Percentiles rank a stretch among this genome's conserved stretches.
These are phyloP conservation scores for Botrytis deweyae DNA, from an alignment of 2,329 filamentous ascomycete species.

Conservation along the genomic window DNA sequence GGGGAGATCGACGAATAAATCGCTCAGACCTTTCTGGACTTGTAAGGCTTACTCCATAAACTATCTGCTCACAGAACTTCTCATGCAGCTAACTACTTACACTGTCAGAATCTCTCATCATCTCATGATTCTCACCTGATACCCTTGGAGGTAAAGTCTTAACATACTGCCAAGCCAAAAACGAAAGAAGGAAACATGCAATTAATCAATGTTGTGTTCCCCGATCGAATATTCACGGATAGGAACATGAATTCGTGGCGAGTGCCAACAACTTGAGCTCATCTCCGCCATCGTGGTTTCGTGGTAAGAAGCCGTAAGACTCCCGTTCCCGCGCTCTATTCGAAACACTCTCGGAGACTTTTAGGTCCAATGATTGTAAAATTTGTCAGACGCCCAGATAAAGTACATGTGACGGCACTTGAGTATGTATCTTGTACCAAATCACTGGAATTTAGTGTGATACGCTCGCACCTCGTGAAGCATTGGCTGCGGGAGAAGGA, in stretches of 20 bases:
- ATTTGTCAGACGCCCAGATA: background rate
- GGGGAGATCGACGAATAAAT: background rate
- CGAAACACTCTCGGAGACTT: background rate
- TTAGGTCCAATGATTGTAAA: background rate
- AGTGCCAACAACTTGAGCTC: conserved; percentile 1
- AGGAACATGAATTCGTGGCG: background rate
- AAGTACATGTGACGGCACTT: background rate
- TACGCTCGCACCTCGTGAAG: background rate
- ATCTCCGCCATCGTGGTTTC: conserved; percentile 1
- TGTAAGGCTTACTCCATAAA: conserved; percentile 8
- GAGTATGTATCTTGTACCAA: conserved; percentile 10
- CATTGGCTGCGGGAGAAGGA: background rate
- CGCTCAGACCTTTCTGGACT: conserved; percentile 7
- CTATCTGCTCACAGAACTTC: background rate
- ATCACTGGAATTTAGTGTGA: background rate
- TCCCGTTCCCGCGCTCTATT: conserved; percentile 2
- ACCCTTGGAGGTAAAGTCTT: background rate
- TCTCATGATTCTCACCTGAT: background rate
- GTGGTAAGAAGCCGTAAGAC: background rate
- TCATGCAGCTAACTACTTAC: background rate
- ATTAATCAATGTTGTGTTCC: conserved; percentile 3
- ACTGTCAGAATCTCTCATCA: background rate
- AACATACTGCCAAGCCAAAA: conserved; percentile 1
- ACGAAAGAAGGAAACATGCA: background rate
- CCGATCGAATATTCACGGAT: background rate